phyloP scores from a whole-genome alignment of 352 stramenopile genomes.

The Phytophthora macrochlamydospora region DNA sequence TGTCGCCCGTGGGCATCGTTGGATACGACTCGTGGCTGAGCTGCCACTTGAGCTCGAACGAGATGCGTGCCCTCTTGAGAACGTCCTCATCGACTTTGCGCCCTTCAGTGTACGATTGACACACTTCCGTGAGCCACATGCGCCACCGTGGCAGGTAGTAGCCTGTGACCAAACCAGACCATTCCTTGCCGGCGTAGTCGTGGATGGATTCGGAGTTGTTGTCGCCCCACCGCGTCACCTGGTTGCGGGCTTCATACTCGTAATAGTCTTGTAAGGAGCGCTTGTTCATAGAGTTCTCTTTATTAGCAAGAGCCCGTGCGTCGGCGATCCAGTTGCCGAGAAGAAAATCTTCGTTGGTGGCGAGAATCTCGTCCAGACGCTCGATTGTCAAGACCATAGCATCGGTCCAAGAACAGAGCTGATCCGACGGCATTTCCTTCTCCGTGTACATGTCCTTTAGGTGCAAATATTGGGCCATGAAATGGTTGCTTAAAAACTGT shows the following conservation, averaged over 20 bases:
- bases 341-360: slow-evolving; percentile 70
- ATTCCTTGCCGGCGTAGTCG: slow-evolving; percentile 83
- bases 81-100: slow-evolving; percentile 59
- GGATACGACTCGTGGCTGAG: slow-evolving; percentile 58
- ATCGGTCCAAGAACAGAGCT: slow-evolving; percentile 46
- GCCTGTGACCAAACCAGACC: slow-evolving; percentile 63
- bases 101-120: slow-evolving; percentile 63
- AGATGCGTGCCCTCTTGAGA: slow-evolving; percentile 49
- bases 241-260: slow-evolving; percentile 85
- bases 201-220: slow-evolving; percentile 75
- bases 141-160: slow-evolving; percentile 79
- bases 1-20: slow-evolving; percentile 48
- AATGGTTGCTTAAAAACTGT: slow-evolving; percentile 70
- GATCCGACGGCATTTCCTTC: slow-evolving; percentile 31
- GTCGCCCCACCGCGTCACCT: slow-evolving; percentile 82
- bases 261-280: slow-evolving; percentile 55
- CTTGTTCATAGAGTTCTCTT: slow-evolving; percentile 14
- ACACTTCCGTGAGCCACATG: slow-evolving; percentile 76
- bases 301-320: slow-evolving; percentile 47
- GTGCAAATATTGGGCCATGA: slow-evolving; percentile 64
- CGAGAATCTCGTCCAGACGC: slow-evolving; percentile 66
- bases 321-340: slow-evolving; percentile 75
- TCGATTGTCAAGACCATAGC: slow-evolving; percentile 56
- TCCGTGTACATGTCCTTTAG: slow-evolving; percentile 56
- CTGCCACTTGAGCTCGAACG: slow-evolving; percentile 83